Evolutionary conservation across 1,284 basidiomycete species (phyloP).

Genomic region (Mycosarcoma mackinlayi): DNA sequence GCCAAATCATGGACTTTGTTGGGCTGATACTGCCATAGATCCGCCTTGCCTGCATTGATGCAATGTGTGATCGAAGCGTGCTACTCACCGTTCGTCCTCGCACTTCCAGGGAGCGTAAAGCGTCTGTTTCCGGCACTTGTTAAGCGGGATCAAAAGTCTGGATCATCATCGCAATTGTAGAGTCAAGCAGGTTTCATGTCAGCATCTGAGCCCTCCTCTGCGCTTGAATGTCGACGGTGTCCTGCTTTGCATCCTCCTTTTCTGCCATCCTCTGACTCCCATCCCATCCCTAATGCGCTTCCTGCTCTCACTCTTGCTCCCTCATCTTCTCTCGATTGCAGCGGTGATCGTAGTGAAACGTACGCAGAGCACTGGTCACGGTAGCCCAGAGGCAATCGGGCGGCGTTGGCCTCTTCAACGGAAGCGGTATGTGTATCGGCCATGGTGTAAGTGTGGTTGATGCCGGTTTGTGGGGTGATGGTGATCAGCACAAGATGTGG

Average conservation of each 20-base stretch:
- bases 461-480: not conserved
- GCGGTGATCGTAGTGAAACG: conserved; percentile 68
- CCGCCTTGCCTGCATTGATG: too few relatives aligned
- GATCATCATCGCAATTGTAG: not conserved
- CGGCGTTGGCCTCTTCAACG: conserved; percentile 81
- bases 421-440: conserved; percentile 75
- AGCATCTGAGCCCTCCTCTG: not conserved
- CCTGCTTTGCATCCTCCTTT: not conserved
- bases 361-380: conserved; percentile 92
- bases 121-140: conserved; percentile 80
- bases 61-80: too few relatives aligned
- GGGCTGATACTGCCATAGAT: too few relatives aligned
- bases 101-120: conserved; percentile 84
- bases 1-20: too few relatives aligned
- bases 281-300: too few relatives aligned
- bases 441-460: conserved; percentile 17
- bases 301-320: not conserved
- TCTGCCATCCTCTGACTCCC: not conserved
- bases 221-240: not conserved
- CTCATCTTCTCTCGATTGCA: not conserved
- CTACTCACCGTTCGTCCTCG: conserved; percentile 76
- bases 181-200: conserved; percentile 3
- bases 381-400: conserved; percentile 83
- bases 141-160: conserved; percentile 85
- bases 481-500: not conserved